Base-by-base conservation (phyloP, 2,329 filamentous ascomycete genomes). In the Colletotrichum karsti region DNA sequence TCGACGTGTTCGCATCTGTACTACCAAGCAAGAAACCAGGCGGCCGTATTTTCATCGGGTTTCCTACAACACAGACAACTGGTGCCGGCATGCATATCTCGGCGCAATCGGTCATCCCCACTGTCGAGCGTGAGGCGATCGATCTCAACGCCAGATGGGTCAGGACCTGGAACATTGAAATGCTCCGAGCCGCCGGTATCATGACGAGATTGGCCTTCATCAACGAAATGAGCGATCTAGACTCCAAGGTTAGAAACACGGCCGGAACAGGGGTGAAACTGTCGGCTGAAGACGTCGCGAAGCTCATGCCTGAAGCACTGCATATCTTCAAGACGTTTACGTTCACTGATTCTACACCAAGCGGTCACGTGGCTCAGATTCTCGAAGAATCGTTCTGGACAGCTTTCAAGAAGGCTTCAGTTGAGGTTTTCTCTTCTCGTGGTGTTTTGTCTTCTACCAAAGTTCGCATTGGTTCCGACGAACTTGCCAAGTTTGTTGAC, bases 361-460 rank as follows among this genome's bases (percentile, higher is more conserved):
- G 93, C 69, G 87, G 88, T 1, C 87, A 93, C 68, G 92, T 98
- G 20, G 93, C 94, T 0, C 90, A 94, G 75, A 92, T 93, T 69
- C 93, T 99, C 59, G 95, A 98, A 75, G 93, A 98, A 79, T 93
- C 94, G 0, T 99, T 99, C 77, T 99, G 96, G 96, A 97, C 90
- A 37, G 95, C 93, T 70, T 96, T 93, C 75, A 91, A 90, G 76
- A 92, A 91, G 70, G 90, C 93, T 3, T 91, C 89, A 0, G 94
- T 98, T 64, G 95, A 98, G 74, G 88, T 98, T 7, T 90, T 97
- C 71, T 98, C 95, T 2, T 97, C 92, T 20, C 90, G 91, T 66
- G 97, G 97, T 63, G 91, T 99, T 7, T 84, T 98, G 60, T 89
- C 92, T n/a, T 97, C 93, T 37, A 89, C 92, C 12, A 88, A 92